Percentiles rank a stretch among this genome's conserved stretches.
These are phyloP conservation scores for Mycosarcoma maydis DNA, from an alignment of 1,284 basidiomycete genomes.

Conservation along the genomic window DNA sequence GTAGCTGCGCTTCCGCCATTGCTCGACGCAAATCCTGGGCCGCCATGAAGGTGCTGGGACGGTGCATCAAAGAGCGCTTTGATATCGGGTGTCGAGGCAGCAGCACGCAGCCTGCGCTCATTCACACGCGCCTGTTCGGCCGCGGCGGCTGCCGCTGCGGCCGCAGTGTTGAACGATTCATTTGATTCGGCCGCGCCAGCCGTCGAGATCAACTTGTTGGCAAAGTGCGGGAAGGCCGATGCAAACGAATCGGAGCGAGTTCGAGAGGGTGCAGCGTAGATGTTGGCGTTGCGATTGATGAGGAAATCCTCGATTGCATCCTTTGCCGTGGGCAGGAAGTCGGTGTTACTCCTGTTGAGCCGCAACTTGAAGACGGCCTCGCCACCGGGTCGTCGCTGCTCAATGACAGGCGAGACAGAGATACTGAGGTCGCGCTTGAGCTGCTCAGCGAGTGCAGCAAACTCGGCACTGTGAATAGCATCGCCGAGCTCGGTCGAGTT, in stretches of 20 bases:
- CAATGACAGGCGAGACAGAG: conserved; percentile 78
- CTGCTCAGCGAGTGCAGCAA: conserved; percentile 81
- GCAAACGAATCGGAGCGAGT: conserved; percentile 85
- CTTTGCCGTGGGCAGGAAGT: conserved; percentile 86
- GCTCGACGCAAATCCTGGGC: conserved; percentile 56
- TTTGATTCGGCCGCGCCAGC: conserved; percentile 49
- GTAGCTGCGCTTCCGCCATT: conserved; percentile 28
- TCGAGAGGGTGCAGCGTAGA: conserved; percentile 68
- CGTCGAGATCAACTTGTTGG: conserved; percentile 79
- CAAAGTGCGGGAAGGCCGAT: conserved; percentile 94
- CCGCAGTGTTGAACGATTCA: conserved; percentile 53
- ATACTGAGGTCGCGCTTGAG: conserved; percentile 94
- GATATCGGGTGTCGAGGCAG: conserved; percentile 89
- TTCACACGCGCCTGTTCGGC: conserved; percentile 70
- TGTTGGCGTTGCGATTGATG: conserved; percentile 76
- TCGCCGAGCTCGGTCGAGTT: conserved; percentile 78
- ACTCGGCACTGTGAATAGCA: conserved; percentile 81
- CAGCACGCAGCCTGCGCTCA: conserved; percentile 80
- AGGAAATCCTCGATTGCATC: conserved; percentile 94
- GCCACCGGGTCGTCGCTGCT: conserved; percentile 66
- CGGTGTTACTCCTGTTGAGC: conserved; percentile 79
- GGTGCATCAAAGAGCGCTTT: conserved; percentile 84
- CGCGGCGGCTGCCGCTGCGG: conserved; percentile 21
- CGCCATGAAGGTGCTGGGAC: conserved; percentile 68
- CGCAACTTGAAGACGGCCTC: conserved; percentile 91